These are phyloP conservation scores for Triangularia setosa DNA, from an alignment of 2,329 filamentous ascomycete species.

Conservation along the genomic window DNA sequence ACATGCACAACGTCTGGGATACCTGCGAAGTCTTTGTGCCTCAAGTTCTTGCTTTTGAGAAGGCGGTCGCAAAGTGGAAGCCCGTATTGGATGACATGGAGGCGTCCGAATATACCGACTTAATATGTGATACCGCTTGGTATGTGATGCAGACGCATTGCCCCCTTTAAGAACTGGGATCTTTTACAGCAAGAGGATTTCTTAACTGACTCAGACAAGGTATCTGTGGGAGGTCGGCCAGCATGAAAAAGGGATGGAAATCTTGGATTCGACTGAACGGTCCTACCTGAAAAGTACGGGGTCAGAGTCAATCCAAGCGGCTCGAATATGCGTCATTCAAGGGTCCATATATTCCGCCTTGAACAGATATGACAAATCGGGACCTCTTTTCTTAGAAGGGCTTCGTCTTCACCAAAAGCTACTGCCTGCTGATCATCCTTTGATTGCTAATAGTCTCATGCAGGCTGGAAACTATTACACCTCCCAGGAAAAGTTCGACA, in stretches of 20 bases:
- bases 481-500: not conserved
- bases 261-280: not conserved
- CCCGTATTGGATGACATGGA: not conserved
- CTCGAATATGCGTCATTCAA: slow-evolving; percentile 1
- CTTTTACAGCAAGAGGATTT: too few relatives aligned
- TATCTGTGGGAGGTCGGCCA: slow-evolving; percentile 1
- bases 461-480: slow-evolving; percentile 6
- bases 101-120: not conserved
- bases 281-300: not conserved
- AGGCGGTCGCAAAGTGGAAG: not conserved
- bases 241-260: not conserved
- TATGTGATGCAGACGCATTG: not conserved
- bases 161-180: too few relatives aligned
- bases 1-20: not conserved
- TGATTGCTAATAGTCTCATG: slow-evolving; percentile 3
- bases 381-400: not conserved
- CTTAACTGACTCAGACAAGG: too few relatives aligned
- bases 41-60: slow-evolving; percentile 2
- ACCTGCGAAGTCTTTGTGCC: not conserved
- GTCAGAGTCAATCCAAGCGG: not conserved
- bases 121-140: not conserved
- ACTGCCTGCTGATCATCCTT: not conserved
- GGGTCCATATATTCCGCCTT: not conserved
- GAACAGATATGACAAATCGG: not conserved
- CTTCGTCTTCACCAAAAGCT: not conserved